Base-by-base conservation (phyloP, 352 stramenopile genomes). In the Globisporangium irregulare region DNA sequence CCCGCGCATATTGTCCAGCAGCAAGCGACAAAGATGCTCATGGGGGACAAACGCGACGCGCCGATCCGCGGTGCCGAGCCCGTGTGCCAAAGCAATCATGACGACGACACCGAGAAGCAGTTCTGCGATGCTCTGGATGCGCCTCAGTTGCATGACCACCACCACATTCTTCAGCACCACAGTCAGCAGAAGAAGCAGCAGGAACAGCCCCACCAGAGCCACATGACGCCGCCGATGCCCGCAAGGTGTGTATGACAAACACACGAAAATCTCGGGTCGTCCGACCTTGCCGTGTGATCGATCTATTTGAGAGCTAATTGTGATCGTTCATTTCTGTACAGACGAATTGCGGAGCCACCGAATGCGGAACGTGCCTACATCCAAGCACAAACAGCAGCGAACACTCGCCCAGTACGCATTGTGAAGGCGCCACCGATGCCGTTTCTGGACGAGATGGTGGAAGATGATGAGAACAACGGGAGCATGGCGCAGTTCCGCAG, bases 391-490 rank as follows among this genome's bases (percentile, higher is more conserved):
- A 4, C 38, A 34, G 27, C 29, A 14, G 48, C 25, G 24, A 59
- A 9, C 24, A 22, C 63, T 18, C 36, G 14, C 10, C 20, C 36
- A 0, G n/a, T 53, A 9, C 66, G 59, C n/a, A 57, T 5, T 15
- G 64, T n/a, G n/a, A 58, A 56, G 14, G 15, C 25, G n/a, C 55
- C 54, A 18, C 55, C 64, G 7, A 20, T 78, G 66, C 74, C 74
- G 22, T 76, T 80, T 25, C 4, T 67, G 54, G 72, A 80, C 22
- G 74, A 76, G 27, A 36, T 50, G 56, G n/a, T 50, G 56, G 56
- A 50, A 10, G 70, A 69, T 54, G 73, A 58, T 22, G 43, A 51
- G 43, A 51, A 51, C 20, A 64, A 76, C 36, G 74, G 68, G 20
- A 72, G 66, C 22, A 55, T 69, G 24, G 29, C 41, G 41, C 64